These are phyloP conservation scores for Onygenales sp. DNA, from an alignment of 2,329 filamentous ascomycete genomes.

Conservation along the genomic window DNA sequence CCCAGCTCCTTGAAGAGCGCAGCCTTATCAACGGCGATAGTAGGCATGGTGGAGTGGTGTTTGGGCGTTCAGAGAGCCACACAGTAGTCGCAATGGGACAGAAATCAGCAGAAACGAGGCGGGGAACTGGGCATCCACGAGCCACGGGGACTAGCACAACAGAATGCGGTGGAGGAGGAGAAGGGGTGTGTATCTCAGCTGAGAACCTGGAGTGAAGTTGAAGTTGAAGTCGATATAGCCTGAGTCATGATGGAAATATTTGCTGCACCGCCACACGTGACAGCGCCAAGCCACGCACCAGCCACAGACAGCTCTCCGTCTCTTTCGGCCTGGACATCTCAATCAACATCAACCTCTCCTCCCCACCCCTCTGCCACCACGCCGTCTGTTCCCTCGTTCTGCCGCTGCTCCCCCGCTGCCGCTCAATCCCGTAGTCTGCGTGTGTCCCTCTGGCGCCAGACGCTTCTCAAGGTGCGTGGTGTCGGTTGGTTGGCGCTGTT, in stretches of 20 bases:
- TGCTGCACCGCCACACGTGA: not conserved
- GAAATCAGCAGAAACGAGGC: too few relatives aligned
- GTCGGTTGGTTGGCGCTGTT: not conserved
- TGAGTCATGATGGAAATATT: not conserved
- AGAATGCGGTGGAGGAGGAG: too few relatives aligned
- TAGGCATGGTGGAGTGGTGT: slow-evolving; percentile 63
- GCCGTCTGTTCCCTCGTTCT: not conserved
- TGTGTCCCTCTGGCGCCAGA: not conserved
- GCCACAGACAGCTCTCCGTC: not conserved
- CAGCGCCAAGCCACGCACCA: not conserved
- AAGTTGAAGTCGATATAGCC: too few relatives aligned
- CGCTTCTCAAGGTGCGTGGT: not conserved
- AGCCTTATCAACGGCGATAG: slow-evolving; percentile 92
- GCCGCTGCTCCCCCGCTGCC: not conserved
- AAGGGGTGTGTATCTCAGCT: too few relatives aligned
- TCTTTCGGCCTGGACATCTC: not conserved
- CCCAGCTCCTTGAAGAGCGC: slow-evolving; percentile 89
- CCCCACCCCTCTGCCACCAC: not conserved
- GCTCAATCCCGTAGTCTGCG: not conserved
- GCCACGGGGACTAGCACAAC: too few relatives aligned
- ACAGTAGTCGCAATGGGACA: not conserved
- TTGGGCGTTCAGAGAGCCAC: not conserved
- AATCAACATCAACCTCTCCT: not conserved
- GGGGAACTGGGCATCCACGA: too few relatives aligned
- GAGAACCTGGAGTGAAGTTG: too few relatives aligned